Evolutionary conservation across 257 asterid species (phyloP).

Genomic region (Nicotiana benthamiana): DNA sequence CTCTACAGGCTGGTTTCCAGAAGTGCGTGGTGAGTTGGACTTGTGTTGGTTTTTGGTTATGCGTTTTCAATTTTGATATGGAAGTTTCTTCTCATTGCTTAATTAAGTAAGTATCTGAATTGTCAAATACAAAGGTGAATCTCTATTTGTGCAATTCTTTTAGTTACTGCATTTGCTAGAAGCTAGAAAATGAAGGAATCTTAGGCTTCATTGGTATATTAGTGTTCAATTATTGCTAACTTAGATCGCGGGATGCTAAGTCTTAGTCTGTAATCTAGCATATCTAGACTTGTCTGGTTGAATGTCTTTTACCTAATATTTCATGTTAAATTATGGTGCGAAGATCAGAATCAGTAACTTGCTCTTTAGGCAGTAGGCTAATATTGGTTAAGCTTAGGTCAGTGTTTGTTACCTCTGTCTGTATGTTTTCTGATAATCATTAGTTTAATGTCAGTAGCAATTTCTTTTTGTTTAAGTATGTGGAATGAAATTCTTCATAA

Average conservation of each 20-base stretch:
- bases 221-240: background rate
- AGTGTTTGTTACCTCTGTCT: background rate
- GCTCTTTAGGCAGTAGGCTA: background rate
- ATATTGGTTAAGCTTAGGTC: background rate
- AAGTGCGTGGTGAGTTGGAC: constrained; percentile 73
- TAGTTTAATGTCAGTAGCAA: background rate
- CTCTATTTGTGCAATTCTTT: background rate
- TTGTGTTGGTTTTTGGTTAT: background rate
- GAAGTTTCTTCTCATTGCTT: background rate
- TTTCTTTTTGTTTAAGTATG: background rate
- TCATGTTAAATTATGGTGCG: background rate
- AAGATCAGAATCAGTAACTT: background rate
- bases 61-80: background rate
- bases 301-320: background rate
- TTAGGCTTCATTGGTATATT: background rate
- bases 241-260: background rate
- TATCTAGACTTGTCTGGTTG: background rate
- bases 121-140: background rate
- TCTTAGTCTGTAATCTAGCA: background rate
- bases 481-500: background rate
- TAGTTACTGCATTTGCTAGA: background rate
- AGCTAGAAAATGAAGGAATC: background rate
- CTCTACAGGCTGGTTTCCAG: constrained; percentile 51
- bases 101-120: background rate
- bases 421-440: background rate